Evolutionary conservation across 2,329 filamentous ascomycete genomes (phyloP).

Genomic region (Trichoderma sp.): DNA sequence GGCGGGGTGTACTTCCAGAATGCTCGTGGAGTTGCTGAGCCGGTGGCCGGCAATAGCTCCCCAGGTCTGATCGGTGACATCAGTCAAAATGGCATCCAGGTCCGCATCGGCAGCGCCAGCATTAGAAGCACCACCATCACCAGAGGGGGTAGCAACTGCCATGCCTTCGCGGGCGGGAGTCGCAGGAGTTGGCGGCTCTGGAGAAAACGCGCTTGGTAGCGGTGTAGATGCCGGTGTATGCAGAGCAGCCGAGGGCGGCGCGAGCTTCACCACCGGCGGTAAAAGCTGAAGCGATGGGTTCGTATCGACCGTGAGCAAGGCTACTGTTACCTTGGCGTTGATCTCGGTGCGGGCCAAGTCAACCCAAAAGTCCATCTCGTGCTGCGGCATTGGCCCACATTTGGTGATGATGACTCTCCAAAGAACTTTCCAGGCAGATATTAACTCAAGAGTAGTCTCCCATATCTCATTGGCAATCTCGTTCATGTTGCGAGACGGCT

Average conservation of each 20-base stretch:
- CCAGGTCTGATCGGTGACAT: slow-evolving; percentile 74
- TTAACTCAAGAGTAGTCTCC: slow-evolving; percentile 72
- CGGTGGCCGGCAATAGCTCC: slow-evolving; percentile 68
- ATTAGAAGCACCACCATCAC: slow-evolving; percentile 41
- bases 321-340: slow-evolving; percentile 52
- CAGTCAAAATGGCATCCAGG: slow-evolving; percentile 65
- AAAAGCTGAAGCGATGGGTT: slow-evolving; percentile 62
- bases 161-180: slow-evolving; percentile 44
- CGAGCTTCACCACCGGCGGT: slow-evolving; percentile 52
- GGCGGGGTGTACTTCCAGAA: slow-evolving; percentile 55
- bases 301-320: slow-evolving; percentile 64
- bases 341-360: slow-evolving; percentile 52
- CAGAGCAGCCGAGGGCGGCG: slow-evolving; percentile 44
- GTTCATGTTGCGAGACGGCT: slow-evolving; percentile 51
- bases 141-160: slow-evolving; percentile 47
- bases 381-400: slow-evolving; percentile 63
- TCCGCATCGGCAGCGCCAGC: slow-evolving; percentile 41
- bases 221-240: slow-evolving; percentile 70
- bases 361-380: slow-evolving; percentile 62
- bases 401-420: slow-evolving; percentile 78
- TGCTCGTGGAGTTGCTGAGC: slow-evolving; percentile 57
- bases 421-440: slow-evolving; percentile 66
- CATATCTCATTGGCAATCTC: slow-evolving; percentile 75
- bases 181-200: slow-evolving; percentile 53
- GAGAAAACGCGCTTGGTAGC: slow-evolving; percentile 57